phyloP scores from a whole-genome alignment of 164 flowering plant genomes.

The Umbellularia californica region DNA sequence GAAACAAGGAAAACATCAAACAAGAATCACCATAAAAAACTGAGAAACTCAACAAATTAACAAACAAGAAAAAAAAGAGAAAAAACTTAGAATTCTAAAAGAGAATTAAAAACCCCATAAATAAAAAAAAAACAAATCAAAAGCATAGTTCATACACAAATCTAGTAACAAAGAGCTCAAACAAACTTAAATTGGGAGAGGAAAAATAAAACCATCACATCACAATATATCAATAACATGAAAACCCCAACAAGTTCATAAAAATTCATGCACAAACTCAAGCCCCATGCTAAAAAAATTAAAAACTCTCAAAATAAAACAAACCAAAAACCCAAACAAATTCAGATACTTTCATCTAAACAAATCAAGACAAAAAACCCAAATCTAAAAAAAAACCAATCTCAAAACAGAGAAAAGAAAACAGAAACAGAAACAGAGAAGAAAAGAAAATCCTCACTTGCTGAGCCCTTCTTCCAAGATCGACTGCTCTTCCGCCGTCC shows the following conservation, averaged over 20 bases:
- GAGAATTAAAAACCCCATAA: neutral
- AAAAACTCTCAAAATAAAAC: neutral
- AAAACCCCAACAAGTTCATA: neutral
- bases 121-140: neutral
- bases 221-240: neutral
- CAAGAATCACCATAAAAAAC: neutral
- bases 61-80: neutral
- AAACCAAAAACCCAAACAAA: neutral
- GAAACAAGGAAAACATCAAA: slow-evolving; percentile 1
- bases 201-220: too few species aligned
- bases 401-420: neutral
- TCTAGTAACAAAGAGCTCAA: neutral
- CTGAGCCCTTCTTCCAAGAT: slow-evolving; percentile 46
- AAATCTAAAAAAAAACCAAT: neutral
- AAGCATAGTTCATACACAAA: neutral
- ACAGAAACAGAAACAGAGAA: neutral
- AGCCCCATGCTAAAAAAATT: too few species aligned
- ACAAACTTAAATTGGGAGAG: neutral
- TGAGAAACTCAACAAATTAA: too few species aligned
- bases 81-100: too few species aligned
- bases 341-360: neutral
- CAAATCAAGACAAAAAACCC: neutral
- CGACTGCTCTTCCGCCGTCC: slow-evolving; percentile 56
- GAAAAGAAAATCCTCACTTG: slow-evolving; percentile 29
- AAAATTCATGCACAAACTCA: neutral